Percentiles rank a stretch among this genome's conserved stretches.
Evolutionary conservation across 257 asterid genomes (phyloP).

Genomic region (Petunia axillaris): DNA sequence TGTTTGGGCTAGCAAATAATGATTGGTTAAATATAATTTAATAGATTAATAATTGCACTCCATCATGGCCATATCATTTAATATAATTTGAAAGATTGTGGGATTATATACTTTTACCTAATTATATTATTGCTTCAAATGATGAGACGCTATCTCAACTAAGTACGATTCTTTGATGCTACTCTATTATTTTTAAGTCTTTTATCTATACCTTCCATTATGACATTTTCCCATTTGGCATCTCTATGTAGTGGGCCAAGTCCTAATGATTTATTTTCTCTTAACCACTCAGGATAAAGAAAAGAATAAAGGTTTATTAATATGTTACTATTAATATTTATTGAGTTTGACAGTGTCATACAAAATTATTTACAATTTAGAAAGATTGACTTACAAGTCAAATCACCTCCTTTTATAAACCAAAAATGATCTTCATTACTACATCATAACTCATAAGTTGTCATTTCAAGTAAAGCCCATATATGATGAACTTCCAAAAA

Average conservation of each 20-base stretch:
- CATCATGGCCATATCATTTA: constrained; percentile 10
- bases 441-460: not conserved
- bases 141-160: constrained; percentile 34
- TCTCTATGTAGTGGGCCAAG: not conserved
- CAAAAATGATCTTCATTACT: too few species aligned
- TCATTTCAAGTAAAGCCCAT: not conserved
- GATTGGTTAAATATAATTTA: constrained; percentile 13
- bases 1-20: constrained; percentile 12
- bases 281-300: not conserved
- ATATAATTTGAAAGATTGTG: not conserved
- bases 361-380: too few species aligned
- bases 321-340: too few species aligned
- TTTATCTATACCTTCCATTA: not conserved
- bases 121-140: constrained; percentile 44
- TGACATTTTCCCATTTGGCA: not conserved
- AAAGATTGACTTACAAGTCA: too few species aligned
- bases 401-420: too few species aligned
- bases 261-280: not conserved
- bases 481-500: not conserved
- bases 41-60: not conserved
- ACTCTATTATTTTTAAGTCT: not conserved
- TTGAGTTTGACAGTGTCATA: too few species aligned
- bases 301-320: too few species aligned
- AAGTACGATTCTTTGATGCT: constrained; percentile 7
- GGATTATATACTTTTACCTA: constrained; percentile 24